These are phyloP conservation scores for Thraustochytrium sp. DNA, from an alignment of 352 stramenopile genomes.

Conservation along the genomic window DNA sequence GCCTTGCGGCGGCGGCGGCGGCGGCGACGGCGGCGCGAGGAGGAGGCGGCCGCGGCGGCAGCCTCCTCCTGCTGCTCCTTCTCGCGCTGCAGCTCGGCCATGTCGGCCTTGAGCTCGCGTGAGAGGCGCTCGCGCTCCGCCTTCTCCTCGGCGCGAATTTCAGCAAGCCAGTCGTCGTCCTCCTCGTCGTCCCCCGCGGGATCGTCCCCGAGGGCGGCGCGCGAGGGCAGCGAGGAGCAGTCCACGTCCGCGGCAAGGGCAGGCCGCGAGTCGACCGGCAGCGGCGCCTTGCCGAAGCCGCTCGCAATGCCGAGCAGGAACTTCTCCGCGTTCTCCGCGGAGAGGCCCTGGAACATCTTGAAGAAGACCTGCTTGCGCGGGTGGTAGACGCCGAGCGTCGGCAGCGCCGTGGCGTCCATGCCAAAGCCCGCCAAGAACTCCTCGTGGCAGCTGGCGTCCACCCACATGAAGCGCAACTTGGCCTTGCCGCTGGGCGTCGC, in stretches of 20 bases:
- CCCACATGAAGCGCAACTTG: slow-evolving; percentile 30
- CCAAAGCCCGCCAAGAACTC: not conserved
- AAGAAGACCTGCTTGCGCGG: slow-evolving; percentile 3
- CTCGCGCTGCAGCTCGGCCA: not conserved
- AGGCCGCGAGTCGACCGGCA: not conserved
- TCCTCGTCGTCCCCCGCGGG: not conserved
- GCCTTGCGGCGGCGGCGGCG: not conserved
- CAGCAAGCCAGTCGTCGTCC: slow-evolving; percentile 18
- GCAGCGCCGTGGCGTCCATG: not conserved
- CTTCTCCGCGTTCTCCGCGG: not conserved
- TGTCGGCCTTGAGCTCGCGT: slow-evolving; percentile 6
- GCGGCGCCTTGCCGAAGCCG: slow-evolving; percentile 5
- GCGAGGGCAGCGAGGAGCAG: not conserved
- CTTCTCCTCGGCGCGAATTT: slow-evolving; percentile 33
- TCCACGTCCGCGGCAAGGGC: not conserved
- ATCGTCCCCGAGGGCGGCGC: not conserved
- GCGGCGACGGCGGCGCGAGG: not conserved
- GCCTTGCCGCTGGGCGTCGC: not conserved
- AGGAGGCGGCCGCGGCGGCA: not conserved
- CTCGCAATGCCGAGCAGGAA: not conserved
- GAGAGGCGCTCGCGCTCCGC: not conserved
- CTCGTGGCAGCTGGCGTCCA: slow-evolving; percentile 4
- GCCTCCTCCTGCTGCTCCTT: not conserved
- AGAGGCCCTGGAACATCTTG: slow-evolving; percentile 11
- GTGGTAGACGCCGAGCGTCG: not conserved